Evolutionary conservation across 179 eudicot species (phyloP).

Genomic region (Spergularia azorica): DNA sequence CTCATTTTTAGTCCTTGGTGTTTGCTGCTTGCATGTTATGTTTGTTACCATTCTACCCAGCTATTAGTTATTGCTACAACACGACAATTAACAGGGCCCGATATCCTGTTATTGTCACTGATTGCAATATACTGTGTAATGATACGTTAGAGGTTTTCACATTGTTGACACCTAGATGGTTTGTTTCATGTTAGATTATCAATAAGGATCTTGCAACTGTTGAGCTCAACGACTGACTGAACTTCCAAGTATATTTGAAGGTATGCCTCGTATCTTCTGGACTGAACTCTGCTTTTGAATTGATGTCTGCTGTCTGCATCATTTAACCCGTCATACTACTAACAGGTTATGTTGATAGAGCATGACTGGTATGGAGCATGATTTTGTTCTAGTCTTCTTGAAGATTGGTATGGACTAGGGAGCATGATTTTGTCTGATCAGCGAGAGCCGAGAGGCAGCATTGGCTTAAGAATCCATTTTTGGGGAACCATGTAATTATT

Average conservation of each 20-base stretch:
- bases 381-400: background rate
- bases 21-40: no score
- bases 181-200: slow-evolving; percentile 49
- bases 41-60: no score
- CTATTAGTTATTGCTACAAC: no score
- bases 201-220: slow-evolving; percentile 47
- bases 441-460: background rate
- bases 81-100: no score
- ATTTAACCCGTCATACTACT: background rate
- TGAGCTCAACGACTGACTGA: slow-evolving; percentile 46
- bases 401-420: background rate
- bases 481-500: background rate
- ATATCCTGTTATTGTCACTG: no score
- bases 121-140: no score
- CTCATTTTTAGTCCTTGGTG: no score
- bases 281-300: background rate
- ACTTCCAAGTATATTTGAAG: slow-evolving; percentile 10
- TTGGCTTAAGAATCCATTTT: no score
- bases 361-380: background rate
- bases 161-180: no score
- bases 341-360: background rate
- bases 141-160: no score
- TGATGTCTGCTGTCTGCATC: background rate
- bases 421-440: background rate
- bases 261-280: slow-evolving; percentile 10